A percentile compares a stretch with the other conserved stretches of the same genome.
Evolutionary conservation across 352 stramenopile genomes (phyloP).

Genomic region (Halophytophthora polymorphica): DNA sequence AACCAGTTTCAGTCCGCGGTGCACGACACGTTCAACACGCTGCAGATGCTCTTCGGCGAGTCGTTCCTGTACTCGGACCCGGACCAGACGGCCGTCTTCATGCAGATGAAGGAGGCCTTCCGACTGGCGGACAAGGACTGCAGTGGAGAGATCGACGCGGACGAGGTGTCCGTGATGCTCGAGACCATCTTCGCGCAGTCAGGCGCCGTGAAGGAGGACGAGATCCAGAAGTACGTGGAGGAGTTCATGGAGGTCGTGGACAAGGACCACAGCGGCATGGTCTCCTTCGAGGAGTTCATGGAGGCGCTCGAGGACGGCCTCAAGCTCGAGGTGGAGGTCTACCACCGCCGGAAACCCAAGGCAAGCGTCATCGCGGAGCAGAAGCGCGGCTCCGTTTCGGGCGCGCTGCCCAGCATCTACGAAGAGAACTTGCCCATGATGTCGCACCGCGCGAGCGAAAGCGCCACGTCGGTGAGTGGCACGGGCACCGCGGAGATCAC

Average conservation of each 20-base stretch:
- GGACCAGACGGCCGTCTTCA: constrained; percentile 80
- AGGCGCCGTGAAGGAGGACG: constrained; percentile 63
- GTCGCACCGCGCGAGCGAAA: constrained; percentile 17
- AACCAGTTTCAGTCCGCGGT: constrained; percentile 50
- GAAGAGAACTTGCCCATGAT: constrained; percentile 21
- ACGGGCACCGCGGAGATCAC: constrained; percentile 29
- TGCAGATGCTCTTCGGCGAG: constrained; percentile 72
- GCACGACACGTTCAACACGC: constrained; percentile 64
- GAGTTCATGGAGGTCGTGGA: constrained; percentile 78
- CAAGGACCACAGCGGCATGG: constrained; percentile 58
- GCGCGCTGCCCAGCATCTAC: constrained; percentile 33
- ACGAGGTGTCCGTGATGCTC: constrained; percentile 75
- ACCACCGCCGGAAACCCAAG: constrained; percentile 39
- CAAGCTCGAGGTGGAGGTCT: constrained; percentile 78
- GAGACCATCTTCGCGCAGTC: constrained; percentile 77
- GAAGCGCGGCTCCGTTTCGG: constrained; percentile 5
- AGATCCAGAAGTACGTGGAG: constrained; percentile 66
- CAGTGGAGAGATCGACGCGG: constrained; percentile 75
- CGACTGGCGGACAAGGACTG: constrained; percentile 74
- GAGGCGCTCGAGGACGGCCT: constrained; percentile 69
- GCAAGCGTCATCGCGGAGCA: constrained; percentile 16
- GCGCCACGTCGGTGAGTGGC: constrained; percentile 28
- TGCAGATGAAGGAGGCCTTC: constrained; percentile 88
- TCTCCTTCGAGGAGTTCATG: constrained; percentile 84
- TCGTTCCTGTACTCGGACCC: constrained; percentile 73